These are phyloP conservation scores for Neoarthrinium moseri DNA, from an alignment of 2,329 filamentous ascomycete species.

Conservation along the genomic window DNA sequence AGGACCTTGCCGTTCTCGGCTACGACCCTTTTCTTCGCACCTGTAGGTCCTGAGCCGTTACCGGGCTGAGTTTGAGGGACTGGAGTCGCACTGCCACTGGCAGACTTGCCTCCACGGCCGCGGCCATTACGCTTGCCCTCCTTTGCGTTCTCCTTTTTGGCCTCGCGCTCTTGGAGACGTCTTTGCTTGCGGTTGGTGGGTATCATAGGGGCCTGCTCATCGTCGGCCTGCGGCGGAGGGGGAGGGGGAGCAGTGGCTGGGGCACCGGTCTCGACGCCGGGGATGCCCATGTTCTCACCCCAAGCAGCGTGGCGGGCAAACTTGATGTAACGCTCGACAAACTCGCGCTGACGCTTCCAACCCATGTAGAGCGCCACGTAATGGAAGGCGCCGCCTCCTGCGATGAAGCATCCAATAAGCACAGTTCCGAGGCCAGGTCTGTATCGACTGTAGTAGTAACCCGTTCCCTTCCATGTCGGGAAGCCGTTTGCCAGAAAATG, in stretches of 20 bases:
- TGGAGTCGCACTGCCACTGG: slow-evolving; percentile 49
- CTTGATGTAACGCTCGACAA: slow-evolving; percentile 87
- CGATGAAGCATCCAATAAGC: slow-evolving; percentile 75
- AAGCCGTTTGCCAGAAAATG: slow-evolving; percentile 93
- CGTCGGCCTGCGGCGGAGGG: slow-evolving; percentile 45
- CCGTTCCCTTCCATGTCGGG: slow-evolving; percentile 93
- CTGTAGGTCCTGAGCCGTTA: slow-evolving; percentile 57
- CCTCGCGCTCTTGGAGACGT: slow-evolving; percentile 82
- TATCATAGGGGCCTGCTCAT: slow-evolving; percentile 47
- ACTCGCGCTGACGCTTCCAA: slow-evolving; percentile 88
- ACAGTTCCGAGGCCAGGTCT: slow-evolving; percentile 87
- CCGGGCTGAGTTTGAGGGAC: slow-evolving; percentile 42
- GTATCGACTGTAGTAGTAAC: slow-evolving; percentile 97
- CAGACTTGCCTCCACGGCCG: slow-evolving; percentile 32
- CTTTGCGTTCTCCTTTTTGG: slow-evolving; percentile 66
- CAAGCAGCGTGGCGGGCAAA: slow-evolving; percentile 86
- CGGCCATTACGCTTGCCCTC: slow-evolving; percentile 45
- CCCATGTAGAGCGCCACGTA: slow-evolving; percentile 82
- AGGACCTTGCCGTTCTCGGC: slow-evolving; percentile 95
- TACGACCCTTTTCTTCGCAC: slow-evolving; percentile 81
- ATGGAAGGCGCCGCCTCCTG: slow-evolving; percentile 81
- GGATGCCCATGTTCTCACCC: slow-evolving; percentile 77
- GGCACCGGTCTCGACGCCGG: slow-evolving; percentile 53
- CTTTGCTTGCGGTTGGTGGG: slow-evolving; percentile 82
- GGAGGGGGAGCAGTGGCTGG: slow-evolving; percentile 42